Evolutionary conservation across 2,329 filamentous ascomycete species (phyloP), one percentile per base, ranked within the genome.

Genomic region (Cryphonectria parasitica): DNA sequence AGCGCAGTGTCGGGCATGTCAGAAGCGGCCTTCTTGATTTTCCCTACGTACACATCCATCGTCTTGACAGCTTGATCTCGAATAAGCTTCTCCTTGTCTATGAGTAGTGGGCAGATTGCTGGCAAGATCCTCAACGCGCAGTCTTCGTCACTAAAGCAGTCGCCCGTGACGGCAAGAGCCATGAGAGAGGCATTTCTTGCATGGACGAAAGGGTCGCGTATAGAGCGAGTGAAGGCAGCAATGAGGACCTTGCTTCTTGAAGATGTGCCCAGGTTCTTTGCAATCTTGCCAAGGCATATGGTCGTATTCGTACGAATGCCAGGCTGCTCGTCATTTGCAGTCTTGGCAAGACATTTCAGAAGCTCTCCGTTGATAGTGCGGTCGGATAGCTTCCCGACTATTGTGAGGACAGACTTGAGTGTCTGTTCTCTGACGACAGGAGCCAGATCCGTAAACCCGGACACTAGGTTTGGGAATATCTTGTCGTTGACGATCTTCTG

Each of bases 271-370:
- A 99, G 85, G 76, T 97, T 92, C 76, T 94, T 95, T 19, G 96
- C 95, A 75, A 99, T 98, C 78, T 98, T 98, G 31, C 96, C 96
- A 0, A 99, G 83, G 78, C 95, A 98, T 69, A 99, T 99, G 1
- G 96, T 99, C 0, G 96, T 99, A 79, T 99, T 99, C 11, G 96
- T 99, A 73, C 96, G 89, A 74, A 99, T 99, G 0, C 96, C 96
- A 0, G 96, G 94, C 77, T 99, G 95, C 76, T 98, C 96, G 73
- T 99, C 96, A 76, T 98, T 99, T 62, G 96, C 94, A 1, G 95
- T 98, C 80, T 97, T 98, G 60, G 96, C 96, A 39, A 99, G 86
- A 77, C 97, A 92, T 76, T 92, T 92, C 31, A 99, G 84, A 15
- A 99, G 86, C 75, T 99, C 96, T 68, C 96, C 95, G 75, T 99